A percentile compares a stretch with the other conserved stretches of the same genome.
phyloP scores from a whole-genome alignment of 2,329 filamentous ascomycete species.

The Xylaria sp. region DNA sequence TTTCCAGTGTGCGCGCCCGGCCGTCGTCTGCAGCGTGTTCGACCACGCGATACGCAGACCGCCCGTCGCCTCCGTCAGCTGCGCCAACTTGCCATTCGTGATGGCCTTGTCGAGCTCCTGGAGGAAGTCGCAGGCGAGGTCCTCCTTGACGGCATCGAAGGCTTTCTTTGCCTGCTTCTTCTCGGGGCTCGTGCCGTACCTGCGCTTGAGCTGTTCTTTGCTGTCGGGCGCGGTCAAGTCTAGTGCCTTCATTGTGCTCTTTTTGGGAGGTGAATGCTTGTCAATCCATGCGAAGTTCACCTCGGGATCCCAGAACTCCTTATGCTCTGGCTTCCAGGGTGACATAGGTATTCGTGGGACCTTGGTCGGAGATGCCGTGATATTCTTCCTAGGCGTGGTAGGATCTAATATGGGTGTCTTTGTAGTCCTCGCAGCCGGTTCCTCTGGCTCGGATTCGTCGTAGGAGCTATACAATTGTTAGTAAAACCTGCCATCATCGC shows the following conservation, averaged over 20 bases:
- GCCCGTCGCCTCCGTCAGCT: slow-evolving; percentile 71
- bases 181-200: slow-evolving; percentile 50
- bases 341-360: slow-evolving; percentile 46
- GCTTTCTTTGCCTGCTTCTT: slow-evolving; percentile 63
- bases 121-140: slow-evolving; percentile 73
- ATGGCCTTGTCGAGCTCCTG: slow-evolving; percentile 74
- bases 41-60: slow-evolving; percentile 79
- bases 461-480: slow-evolving; percentile 42
- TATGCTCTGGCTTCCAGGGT: slow-evolving; percentile 49
- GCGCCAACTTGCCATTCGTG: slow-evolving; percentile 67
- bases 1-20: slow-evolving; percentile 79
- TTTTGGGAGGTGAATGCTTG: slow-evolving; percentile 49
- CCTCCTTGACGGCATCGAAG: slow-evolving; percentile 72
- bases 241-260: slow-evolving; percentile 33
- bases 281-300: slow-evolving; percentile 52
- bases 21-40: slow-evolving; percentile 82
- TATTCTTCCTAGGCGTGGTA: slow-evolving; percentile 45
- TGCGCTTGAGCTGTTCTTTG: slow-evolving; percentile 48
- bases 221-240: slow-evolving; percentile 35
- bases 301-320: slow-evolving; percentile 51
- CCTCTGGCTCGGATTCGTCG: slow-evolving; percentile 43
- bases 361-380: slow-evolving; percentile 45
- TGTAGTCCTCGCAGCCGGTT: slow-evolving; percentile 28
- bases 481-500: slow-evolving; percentile 2
- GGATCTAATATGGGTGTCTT: slow-evolving; percentile 40